Conservation (phyloP, 2,329 filamentous ascomycete species). For the Hyphodiscus sp. region DNA sequence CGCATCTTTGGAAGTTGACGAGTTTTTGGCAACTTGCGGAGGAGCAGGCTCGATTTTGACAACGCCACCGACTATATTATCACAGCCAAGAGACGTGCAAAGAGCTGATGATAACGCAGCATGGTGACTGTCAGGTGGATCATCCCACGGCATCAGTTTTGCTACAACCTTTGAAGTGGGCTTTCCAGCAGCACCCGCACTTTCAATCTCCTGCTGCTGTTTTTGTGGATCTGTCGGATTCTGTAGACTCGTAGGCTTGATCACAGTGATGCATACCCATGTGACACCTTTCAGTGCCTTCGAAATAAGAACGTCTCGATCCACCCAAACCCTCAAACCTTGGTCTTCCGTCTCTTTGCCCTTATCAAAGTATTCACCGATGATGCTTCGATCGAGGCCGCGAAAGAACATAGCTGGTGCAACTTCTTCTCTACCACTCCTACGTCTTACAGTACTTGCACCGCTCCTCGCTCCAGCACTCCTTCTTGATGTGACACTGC, state of each 20-base stretch:
- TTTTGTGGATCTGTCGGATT: constrained; percentile 62
- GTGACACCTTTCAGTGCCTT: constrained; percentile 69
- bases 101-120: constrained; percentile 72
- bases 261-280: constrained; percentile 78
- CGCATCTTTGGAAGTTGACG: constrained; percentile 25
- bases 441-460: constrained; percentile 61
- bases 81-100: constrained; percentile 65
- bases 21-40: constrained; percentile 20
- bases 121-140: constrained; percentile 76
- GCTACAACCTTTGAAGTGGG: constrained; percentile 67
- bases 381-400: constrained; percentile 65
- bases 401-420: constrained; percentile 69
- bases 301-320: constrained; percentile 65
- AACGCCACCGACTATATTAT: constrained; percentile 75
- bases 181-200: constrained; percentile 48
- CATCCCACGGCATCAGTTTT: constrained; percentile 70
- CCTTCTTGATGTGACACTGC: constrained; percentile 75
- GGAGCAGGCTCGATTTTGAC: constrained; percentile 82
- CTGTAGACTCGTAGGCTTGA: constrained; percentile 73
- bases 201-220: constrained; percentile 61
- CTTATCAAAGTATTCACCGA: constrained; percentile 67
- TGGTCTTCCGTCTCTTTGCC: constrained; percentile 48
- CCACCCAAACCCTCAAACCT: constrained; percentile 74
- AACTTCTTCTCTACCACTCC: constrained; percentile 57
- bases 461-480: constrained; percentile 67